phyloP scores from a whole-genome alignment of 2,329 filamentous ascomycete genomes.

The Hypomyces perniciosus region DNA sequence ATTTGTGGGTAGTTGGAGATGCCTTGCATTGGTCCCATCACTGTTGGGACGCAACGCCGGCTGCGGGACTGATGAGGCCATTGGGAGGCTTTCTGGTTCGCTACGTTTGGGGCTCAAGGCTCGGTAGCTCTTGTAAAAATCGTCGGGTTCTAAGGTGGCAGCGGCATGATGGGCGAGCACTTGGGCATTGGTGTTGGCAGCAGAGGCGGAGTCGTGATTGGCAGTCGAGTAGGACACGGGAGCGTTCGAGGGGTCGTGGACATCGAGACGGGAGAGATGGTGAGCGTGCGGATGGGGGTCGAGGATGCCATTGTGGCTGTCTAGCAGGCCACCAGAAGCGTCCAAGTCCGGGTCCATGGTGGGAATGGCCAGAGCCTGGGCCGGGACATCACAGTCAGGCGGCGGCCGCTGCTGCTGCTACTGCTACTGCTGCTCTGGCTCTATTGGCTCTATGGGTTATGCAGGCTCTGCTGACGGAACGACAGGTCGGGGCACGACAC shows the following conservation, averaged over 20 bases:
- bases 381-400: constrained; percentile 41
- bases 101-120: constrained; percentile 30
- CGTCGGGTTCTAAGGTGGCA: constrained; percentile 45
- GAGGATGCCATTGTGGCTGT: constrained; percentile 20
- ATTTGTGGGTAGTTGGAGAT: constrained; percentile 35
- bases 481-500: constrained; percentile 35
- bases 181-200: constrained; percentile 15
- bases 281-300: constrained; percentile 27
- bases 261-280: constrained; percentile 21
- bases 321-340: constrained; percentile 20
- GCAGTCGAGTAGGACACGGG: constrained; percentile 8
- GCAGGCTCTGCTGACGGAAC: constrained; percentile 25
- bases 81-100: constrained; percentile 29
- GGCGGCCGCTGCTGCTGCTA: constrained; percentile 23
- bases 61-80: constrained; percentile 35
- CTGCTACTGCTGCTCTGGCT: not conserved
- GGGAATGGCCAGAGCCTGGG: constrained; percentile 15
- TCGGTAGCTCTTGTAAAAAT: constrained; percentile 49
- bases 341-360: constrained; percentile 26
- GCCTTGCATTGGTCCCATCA: constrained; percentile 44
- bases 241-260: constrained; percentile 15
- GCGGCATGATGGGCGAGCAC: constrained; percentile 29
- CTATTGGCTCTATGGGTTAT: too few relatives aligned
- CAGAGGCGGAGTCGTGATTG: constrained; percentile 3
- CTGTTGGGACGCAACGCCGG: constrained; percentile 44